Base-by-base conservation (phyloP, 352 stramenopile genomes). In the Peronospora belbahrii region DNA sequence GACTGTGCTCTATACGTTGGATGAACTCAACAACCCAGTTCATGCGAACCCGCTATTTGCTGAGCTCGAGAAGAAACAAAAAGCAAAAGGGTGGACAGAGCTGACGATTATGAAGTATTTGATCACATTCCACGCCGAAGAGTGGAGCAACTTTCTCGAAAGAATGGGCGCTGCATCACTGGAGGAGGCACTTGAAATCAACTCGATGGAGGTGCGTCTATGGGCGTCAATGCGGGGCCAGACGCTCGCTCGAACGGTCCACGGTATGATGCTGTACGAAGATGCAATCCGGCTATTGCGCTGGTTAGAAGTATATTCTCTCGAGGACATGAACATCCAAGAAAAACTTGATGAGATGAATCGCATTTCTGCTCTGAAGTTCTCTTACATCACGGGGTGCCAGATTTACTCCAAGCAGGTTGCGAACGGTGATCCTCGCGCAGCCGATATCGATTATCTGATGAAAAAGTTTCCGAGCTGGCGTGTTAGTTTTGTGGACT, bases 231-330 rank as follows among this genome's bases (percentile, higher is more conserved):
- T 89, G 53, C 75, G 83, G 37, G 81, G 81, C 3, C 83, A 95
- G 55, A 95, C 83, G 6, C 67, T 95, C 6, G 81, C 79, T n/a
- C 71, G 83, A 30, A 93, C 83, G 0, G 81, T 93, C 0, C 80
- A 91, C 39, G 83, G 83, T 13, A 93, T 95, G 77, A 93, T 93
- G 81, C 59, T 93, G 59, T 95, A 94, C 56, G 81, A 93, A 66
- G 79, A 93, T 24, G 79, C 81, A 1, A 76, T 94, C 24, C 78
- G 78, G n/a, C 61, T 94, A 7, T 48, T 94, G 18, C 76, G 78
- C 4, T 94, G 83, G 83, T 58, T 94, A 6, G 83, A 94, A 48
- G 46, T 94, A 19, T 85, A 82, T 48, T 73, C 70, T 23, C 67
- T 84, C 13, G 45, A 48, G 0, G 61, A 77, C 14, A 81, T 92